Base-by-base conservation (phyloP, 2,329 filamentous ascomycete species). In the Cytospora piceae region DNA sequence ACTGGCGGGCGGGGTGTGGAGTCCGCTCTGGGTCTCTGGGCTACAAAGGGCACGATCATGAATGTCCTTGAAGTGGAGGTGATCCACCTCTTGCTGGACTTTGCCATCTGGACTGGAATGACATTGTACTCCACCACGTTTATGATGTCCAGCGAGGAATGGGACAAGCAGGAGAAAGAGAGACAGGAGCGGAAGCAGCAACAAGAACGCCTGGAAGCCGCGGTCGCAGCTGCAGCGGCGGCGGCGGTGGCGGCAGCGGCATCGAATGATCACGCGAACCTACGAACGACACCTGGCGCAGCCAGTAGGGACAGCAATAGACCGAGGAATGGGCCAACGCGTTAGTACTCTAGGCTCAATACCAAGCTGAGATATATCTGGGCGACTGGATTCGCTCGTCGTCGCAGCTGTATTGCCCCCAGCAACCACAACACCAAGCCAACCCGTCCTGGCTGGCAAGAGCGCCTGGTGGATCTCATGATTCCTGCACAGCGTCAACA, bases 41-140 rank as follows among this genome's bases (percentile, higher is more conserved):
- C 76, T 9, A 75, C 76, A 12, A 72, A 76, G 71, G 77, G 77
- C 14, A 78, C 75, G 9, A 61, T 79, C 3, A 72, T 78, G 34
- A 86, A 85, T 70, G 76, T 84, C 60, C 58, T 84, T 6, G 77
- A 79, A 15, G 65, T 80, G 2, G 81, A 86, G 69, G 70, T 84
- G 20, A 52, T 82, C 22, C 78, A 83, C 62, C 67, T 85, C 3
- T 69, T 79, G 9, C 69, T 84, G 22, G 77, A 80, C 8, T 76
- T 77, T 3, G 81, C 81, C 60, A 66, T 82, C 6, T 85, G 83
- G 82, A 77, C 78, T 2, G 51, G 76, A 0, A 74, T 81, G 17
- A 78, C 80, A 1, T 64, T 76, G 4, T 57, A 75, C 22, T 73
- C 72, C 6, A 61, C 53, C n/a, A 53, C 34, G 8, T 68, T 46